Conservation (phyloP, 1,284 basidiomycete species). For the Pseudozyma sp. region DNA sequence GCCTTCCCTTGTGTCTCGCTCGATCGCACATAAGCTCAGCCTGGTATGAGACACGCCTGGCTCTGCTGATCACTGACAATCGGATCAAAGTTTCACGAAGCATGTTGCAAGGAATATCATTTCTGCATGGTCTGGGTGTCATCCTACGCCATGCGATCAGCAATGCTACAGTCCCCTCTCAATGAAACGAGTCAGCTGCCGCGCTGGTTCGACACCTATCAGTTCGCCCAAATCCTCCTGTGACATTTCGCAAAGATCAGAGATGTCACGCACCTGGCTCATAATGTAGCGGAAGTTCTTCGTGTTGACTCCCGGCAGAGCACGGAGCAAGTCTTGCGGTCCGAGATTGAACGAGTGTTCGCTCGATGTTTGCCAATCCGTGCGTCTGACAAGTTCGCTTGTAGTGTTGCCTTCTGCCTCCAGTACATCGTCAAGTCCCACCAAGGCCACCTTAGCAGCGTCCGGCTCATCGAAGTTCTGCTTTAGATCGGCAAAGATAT, state of each 20-base stretch:
- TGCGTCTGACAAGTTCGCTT: slow-evolving; percentile 12
- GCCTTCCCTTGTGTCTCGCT: too few species aligned
- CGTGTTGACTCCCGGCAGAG: slow-evolving; percentile 77
- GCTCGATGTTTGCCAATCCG: slow-evolving; percentile 20
- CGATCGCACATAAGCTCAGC: too few species aligned
- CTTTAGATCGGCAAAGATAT: slow-evolving; percentile 94
- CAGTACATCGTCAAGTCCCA: slow-evolving; percentile 47
- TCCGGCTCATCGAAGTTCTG: slow-evolving; percentile 85
- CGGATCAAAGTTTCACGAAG: too few species aligned
- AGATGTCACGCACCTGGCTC: slow-evolving; percentile 80
- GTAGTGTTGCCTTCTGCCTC: slow-evolving; percentile 21
- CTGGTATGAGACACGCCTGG: too few species aligned
- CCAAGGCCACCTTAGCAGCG: slow-evolving; percentile 79
- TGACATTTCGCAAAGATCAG: slow-evolving; percentile 79
- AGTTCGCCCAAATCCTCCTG: slow-evolving; percentile 78
- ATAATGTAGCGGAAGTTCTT: slow-evolving; percentile 89
- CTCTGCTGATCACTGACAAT: too few species aligned
- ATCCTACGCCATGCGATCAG: not conserved
- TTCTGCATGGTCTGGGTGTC: too few species aligned
- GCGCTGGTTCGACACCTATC: slow-evolving; percentile 85
- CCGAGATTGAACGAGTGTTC: slow-evolving; percentile 56
- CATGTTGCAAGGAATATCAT: too few species aligned
- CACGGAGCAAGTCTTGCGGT: slow-evolving; percentile 70
- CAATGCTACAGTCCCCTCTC: slow-evolving; percentile 8
- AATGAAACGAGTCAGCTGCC: slow-evolving; percentile 72